Base-by-base conservation (phyloP, 2,329 filamentous ascomycete species). In the Colletotrichum limetticola region DNA sequence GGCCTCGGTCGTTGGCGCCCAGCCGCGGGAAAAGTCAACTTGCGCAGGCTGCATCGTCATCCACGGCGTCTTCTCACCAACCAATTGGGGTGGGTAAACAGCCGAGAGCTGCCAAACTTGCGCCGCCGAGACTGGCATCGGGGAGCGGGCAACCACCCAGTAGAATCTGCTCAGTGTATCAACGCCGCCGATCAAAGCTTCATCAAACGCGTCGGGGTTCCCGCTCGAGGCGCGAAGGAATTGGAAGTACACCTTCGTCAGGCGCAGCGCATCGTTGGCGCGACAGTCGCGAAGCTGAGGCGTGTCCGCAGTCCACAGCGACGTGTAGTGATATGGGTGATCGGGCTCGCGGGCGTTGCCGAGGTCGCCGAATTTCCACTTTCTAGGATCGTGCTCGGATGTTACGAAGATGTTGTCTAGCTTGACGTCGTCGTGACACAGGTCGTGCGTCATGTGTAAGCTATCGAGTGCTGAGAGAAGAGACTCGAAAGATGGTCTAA, bases 381-480 rank as follows among this genome's bases (percentile, higher is more conserved):
- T 75, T 11, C 76, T 76, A 3, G 71, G 74, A 28, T 71, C 67
- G 3, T 12, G 2, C 19, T 59, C 63, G 2, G 74, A 75, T 1
- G 73, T 72, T 14, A 80, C 71, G 61, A 82, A 79, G 60, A 82
- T 78, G 49, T 82, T 82, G 64, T 78, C 79, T 8, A 76, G 72
- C 70, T 82, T 82, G 62, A 82, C 71, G 56, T 82, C 80, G 57
- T 82, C 80, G 66, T 82, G 79, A 52, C 80, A 82, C 2, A 81
- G 76, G 6, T 74, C 58, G 19, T 77, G 68, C 2, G 74, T 26
- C 11, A 28, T 57, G 72, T 82, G 80, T 58, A 82, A 78, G 24
- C 58, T 46, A 32, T 74, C 72, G n/a, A 81, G 75, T 1, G 76
- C 77, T 3, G 69, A 67, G 11, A 82, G 75, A 8, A 82, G 72